Base-by-base conservation (phyloP, 139 green algal species). In the Chara braunii region DNA sequence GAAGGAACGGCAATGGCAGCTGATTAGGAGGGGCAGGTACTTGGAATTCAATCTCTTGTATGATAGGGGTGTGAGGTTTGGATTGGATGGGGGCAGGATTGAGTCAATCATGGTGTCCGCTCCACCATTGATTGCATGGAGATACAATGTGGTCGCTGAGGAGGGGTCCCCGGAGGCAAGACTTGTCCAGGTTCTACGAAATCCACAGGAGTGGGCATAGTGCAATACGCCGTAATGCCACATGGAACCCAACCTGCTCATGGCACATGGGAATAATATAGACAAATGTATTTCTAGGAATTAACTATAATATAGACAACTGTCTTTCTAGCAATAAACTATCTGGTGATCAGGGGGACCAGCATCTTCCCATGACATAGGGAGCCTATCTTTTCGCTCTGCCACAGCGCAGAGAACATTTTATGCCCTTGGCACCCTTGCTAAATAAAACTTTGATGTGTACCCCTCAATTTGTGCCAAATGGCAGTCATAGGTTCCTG, bases 1-100 rank as follows among this genome's bases (percentile, higher is more conserved):
- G 31, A 51, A 55, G n/a, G 60, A 97, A 70, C 67, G 85, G 14
- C 43, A 90, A 5, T 99, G 93, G 93, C 93, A 99, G 70, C 70
- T 92, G 48, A 57, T 92, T 48, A 74, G 92, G 18, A 56, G 87
- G 0, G 86, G 85, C 2, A 74, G 88, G 0, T 99, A 99, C 69
- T 65, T 98, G 0, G 92, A 97, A 77, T 99, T 99, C 84, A 99
- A 99, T 80, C 73, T 97, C 54, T 72, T 97, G 66, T 95, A 96
- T 72, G 93, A 99, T 68, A 78, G 93, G 6, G 91, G 92, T 40
- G 88, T 96, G 8, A 35, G 37, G 3, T 84, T 85, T 36, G 70
- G 77, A 22, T 78, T 94, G 7, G 86, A 90, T 35, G 87, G 86
- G 14, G 32, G 6, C 35, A 74, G 89, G n/a, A 77, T 96, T 2